Conservation (phyloP, 2,329 filamentous ascomycete species). For the Aspergillus pseudotamarii region DNA sequence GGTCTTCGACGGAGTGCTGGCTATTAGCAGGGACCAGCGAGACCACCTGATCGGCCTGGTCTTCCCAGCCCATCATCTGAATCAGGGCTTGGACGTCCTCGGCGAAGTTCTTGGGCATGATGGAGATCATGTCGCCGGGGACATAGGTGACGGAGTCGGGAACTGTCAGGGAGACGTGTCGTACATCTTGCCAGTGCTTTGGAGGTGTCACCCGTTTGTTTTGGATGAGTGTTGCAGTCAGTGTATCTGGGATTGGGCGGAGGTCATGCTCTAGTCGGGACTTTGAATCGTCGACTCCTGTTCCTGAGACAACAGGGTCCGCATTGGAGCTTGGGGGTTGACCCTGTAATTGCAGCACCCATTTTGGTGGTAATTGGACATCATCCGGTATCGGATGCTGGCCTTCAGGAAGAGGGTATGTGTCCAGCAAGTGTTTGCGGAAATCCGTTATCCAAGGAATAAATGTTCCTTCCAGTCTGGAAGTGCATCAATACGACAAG, state of each 20-base stretch:
- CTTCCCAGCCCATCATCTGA: conserved; percentile 74
- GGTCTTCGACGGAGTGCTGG: conserved; percentile 26
- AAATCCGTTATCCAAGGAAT: conserved; percentile 75
- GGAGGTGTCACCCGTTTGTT: conserved; percentile 75
- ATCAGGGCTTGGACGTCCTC: conserved; percentile 79
- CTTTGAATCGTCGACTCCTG: conserved; percentile 22
- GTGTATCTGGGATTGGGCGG: conserved; percentile 61
- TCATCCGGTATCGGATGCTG: conserved; percentile 72
- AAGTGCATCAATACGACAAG: not conserved
- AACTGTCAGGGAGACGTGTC: conserved; percentile 67
- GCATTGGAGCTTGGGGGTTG: not conserved
- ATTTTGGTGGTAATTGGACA: conserved; percentile 75
- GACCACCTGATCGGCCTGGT: conserved; percentile 71
- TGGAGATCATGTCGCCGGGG: conserved; percentile 78
- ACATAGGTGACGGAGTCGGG: conserved; percentile 51
- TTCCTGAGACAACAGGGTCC: conserved; percentile 2
- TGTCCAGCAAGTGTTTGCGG: conserved; percentile 64
- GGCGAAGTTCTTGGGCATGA: conserved; percentile 86
- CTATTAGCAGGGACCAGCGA: conserved; percentile 46
- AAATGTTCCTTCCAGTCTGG: conserved; percentile 78
- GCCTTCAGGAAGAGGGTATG: conserved; percentile 70
- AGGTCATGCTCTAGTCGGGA: conserved; percentile 44
- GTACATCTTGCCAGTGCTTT: conserved; percentile 91
- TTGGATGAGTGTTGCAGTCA: conserved; percentile 60
- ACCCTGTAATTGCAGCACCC: conserved; percentile 50